These are phyloP conservation scores for Pseudocercospora vitis DNA, from an alignment of 2,329 filamentous ascomycete species.

Conservation along the genomic window DNA sequence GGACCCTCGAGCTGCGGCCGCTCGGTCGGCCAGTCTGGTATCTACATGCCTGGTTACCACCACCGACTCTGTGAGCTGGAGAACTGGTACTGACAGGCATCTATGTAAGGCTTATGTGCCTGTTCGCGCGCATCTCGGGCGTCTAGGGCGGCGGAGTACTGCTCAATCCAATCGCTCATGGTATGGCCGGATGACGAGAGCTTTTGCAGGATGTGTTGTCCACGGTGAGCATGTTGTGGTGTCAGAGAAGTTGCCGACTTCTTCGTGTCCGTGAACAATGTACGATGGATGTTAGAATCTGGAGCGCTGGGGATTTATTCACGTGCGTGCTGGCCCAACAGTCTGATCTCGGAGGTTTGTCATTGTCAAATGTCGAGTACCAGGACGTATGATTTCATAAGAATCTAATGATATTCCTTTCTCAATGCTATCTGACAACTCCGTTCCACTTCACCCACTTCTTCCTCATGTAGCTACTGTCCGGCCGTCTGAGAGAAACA, in stretches of 20 bases:
- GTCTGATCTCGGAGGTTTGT: too few relatives aligned
- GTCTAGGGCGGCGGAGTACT: conserved; percentile 74
- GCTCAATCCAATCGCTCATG: conserved; percentile 74
- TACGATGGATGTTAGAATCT: neutral
- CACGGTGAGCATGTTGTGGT: neutral
- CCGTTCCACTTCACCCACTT: conserved; percentile 3
- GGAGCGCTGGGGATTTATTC: too few relatives aligned
- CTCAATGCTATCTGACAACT: conserved; percentile 6
- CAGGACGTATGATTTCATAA: conserved; percentile 3
- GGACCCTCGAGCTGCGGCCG: conserved; percentile 22
- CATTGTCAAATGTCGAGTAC: neutral
- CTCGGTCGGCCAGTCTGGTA: conserved; percentile 50
- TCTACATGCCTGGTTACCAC: conserved; percentile 35
- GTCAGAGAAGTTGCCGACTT: neutral
- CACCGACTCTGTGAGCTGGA: conserved; percentile 10
- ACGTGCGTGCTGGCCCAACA: neutral
- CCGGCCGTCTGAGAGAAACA: conserved; percentile 9
- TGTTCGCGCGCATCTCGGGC: conserved; percentile 70
- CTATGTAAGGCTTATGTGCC: conserved; percentile 66
- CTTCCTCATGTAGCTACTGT: conserved; percentile 1
- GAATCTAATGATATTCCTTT: conserved; percentile 2
- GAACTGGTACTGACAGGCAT: conserved; percentile 65
- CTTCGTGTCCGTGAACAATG: neutral
- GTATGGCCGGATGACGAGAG: conserved; percentile 9
- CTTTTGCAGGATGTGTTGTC: neutral